A percentile compares a stretch with the other conserved stretches of the same genome.
Conservation (phyloP, 192 early-diverging fungal species). For the Umbelopsis vinacea region DNA sequence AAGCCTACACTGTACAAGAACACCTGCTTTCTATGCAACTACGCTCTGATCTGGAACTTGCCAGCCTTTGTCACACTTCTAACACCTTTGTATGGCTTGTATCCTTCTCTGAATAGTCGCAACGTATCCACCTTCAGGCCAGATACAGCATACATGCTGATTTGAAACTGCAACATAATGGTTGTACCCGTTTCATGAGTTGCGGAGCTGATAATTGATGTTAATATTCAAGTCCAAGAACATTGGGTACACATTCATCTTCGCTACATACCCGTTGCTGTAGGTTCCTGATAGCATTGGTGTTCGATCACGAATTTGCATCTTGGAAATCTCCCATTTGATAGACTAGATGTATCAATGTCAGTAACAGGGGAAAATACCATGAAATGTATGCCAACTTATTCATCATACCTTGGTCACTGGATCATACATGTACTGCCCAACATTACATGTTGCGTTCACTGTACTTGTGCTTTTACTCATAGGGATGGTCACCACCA, state of each 20-base stretch:
- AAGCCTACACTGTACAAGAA: conserved; percentile 2
- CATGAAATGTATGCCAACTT: neutral
- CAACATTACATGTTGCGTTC: conserved; percentile 66
- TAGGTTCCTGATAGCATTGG: conserved; percentile 69
- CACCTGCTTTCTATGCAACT: conserved; percentile 19
- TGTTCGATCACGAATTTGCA: conserved; percentile 55
- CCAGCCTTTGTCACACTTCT: conserved; percentile 64
- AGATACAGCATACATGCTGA: conserved; percentile 71
- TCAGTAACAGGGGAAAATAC: conserved; percentile 5
- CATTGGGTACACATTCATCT: neutral
- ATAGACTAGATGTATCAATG: conserved; percentile 41
- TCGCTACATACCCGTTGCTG: conserved; percentile 37
- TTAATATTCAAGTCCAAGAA: neutral
- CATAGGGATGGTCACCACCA: conserved; percentile 63
- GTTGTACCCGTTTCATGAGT: conserved; percentile 55
- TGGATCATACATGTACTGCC: conserved; percentile 73
- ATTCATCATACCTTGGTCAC: conserved; percentile 53
- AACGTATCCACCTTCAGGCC: conserved; percentile 76
- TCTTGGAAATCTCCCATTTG: conserved; percentile 71
- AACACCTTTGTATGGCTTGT: conserved; percentile 78
- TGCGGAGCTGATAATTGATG: conserved; percentile 39
- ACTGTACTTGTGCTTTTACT: conserved; percentile 58
- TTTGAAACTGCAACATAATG: conserved; percentile 68
- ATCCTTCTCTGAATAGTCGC: conserved; percentile 71
- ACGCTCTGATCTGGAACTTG: conserved; percentile 65